A percentile compares a stretch with the other conserved stretches of the same genome.
Evolutionary conservation across 2,329 filamentous ascomycete species (phyloP).

Genomic region (Metarhizium rileyi): DNA sequence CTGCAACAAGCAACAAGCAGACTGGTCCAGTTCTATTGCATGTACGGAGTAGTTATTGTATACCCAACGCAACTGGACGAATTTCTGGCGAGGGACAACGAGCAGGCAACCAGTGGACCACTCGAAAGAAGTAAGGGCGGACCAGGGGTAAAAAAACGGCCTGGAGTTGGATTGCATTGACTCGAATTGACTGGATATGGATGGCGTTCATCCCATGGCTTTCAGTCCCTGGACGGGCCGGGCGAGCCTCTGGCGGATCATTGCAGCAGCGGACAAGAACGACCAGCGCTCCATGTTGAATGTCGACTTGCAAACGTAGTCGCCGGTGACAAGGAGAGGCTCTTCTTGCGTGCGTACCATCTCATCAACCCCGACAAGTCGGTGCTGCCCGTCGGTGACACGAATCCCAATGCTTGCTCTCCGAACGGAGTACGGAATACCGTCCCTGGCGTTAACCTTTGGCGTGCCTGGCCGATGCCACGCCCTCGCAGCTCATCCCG

Average conservation of each 20-base stretch:
- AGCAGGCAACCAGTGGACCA: conserved; percentile 5
- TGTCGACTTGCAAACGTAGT: neutral
- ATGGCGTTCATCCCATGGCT: too few relatives aligned
- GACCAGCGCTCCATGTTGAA: neutral
- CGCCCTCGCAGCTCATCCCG: neutral
- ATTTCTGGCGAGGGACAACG: conserved; percentile 1
- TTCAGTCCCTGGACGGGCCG: neutral
- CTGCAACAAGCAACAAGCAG: neutral
- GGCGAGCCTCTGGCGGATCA: neutral
- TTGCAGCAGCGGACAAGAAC: neutral
- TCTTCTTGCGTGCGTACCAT: neutral
- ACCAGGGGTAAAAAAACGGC: conserved; percentile 2
- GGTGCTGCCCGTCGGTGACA: neutral
- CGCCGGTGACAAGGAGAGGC: neutral
- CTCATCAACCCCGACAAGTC: neutral
- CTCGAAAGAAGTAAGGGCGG: conserved; percentile 3
- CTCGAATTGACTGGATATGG: neutral
- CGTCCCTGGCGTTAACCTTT: neutral
- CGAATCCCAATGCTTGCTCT: neutral
- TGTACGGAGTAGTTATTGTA: too few relatives aligned
- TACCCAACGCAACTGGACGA: neutral
- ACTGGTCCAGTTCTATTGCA: neutral
- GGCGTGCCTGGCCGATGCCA: neutral
- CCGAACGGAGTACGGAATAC: too few relatives aligned
- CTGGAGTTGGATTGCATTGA: neutral